These are phyloP conservation scores for Penicillium simplicissimum DNA, from an alignment of 495 filamentous ascomycete species.

Conservation along the genomic window DNA sequence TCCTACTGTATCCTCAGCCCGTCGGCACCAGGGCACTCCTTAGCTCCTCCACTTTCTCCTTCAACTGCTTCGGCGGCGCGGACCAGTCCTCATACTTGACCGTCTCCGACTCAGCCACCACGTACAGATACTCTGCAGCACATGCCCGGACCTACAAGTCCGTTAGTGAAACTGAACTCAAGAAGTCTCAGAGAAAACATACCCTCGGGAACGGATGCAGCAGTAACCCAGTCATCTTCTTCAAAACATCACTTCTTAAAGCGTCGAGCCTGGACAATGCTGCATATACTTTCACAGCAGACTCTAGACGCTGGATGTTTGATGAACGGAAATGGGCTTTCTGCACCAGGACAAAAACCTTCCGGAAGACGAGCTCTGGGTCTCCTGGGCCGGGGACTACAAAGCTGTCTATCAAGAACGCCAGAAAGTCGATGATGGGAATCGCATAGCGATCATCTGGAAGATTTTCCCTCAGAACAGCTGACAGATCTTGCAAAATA, in stretches of 20 bases:
- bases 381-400: constrained; percentile 16
- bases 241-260: constrained; percentile 46
- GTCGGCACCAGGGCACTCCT: constrained; percentile 17
- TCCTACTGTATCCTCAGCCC: neutral
- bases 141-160: constrained; percentile 37
- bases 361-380: constrained; percentile 45
- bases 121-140: constrained; percentile 42
- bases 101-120: constrained; percentile 35
- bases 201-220: constrained; percentile 66
- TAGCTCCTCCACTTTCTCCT: constrained; percentile 37
- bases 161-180: neutral
- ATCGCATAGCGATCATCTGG: constrained; percentile 69
- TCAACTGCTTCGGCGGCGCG: constrained; percentile 40
- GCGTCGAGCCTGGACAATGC: constrained; percentile 52
- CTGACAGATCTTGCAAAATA: constrained; percentile 44
- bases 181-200: constrained; percentile 19
- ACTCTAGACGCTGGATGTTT: constrained; percentile 75
- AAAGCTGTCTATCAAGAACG: constrained; percentile 65
- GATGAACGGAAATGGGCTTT: constrained; percentile 80
- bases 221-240: constrained; percentile 59
- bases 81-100: constrained; percentile 47
- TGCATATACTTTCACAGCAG: constrained; percentile 75
- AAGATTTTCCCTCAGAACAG: constrained; percentile 47
- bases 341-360: constrained; percentile 67
- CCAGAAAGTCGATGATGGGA: constrained; percentile 72